Evolutionary conservation across 306 rosid species (phyloP).

Genomic region (Hippophae rhamnoides): DNA sequence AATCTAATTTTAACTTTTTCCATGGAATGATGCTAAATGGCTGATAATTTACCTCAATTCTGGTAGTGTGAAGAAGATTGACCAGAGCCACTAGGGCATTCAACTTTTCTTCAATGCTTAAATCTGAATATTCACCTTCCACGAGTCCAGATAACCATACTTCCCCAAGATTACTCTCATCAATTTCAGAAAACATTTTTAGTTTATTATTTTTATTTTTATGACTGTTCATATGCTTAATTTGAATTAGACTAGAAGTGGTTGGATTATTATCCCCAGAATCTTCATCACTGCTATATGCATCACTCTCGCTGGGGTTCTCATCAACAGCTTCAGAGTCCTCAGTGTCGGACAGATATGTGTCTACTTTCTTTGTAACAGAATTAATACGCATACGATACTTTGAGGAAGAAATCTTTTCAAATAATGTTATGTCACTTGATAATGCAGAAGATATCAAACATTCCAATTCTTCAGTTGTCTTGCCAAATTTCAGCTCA

Average conservation of each 20-base stretch:
- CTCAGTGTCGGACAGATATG: constrained; percentile 64
- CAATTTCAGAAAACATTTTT: constrained; percentile 59
- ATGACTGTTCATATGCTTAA: constrained; percentile 18
- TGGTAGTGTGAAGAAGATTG: constrained; percentile 73
- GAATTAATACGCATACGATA: constrained; percentile 69
- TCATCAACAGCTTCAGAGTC: constrained; percentile 82
- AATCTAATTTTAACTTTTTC: background rate
- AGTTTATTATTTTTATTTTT: constrained; percentile 30
- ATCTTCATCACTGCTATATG: constrained; percentile 52
- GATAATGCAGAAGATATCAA: constrained; percentile 66
- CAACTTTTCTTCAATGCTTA: constrained; percentile 85
- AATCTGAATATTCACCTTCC: constrained; percentile 88
- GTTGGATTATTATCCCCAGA: constrained; percentile 43
- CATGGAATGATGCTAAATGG: constrained; percentile 8
- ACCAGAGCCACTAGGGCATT: constrained; percentile 68
- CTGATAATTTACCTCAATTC: constrained; percentile 52
- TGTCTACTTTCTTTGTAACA: constrained; percentile 46
- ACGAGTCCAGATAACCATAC: constrained; percentile 80
- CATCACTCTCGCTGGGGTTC: constrained; percentile 32
- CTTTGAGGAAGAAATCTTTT: constrained; percentile 82
- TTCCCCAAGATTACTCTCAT: constrained; percentile 90
- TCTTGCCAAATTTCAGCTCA: constrained; percentile 55
- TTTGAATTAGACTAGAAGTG: constrained; percentile 27
- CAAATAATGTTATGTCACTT: constrained; percentile 88
- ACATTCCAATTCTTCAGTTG: constrained; percentile 62